phyloP scores from a whole-genome alignment of 441 rosid genomes.

The Populus hybrid region DNA sequence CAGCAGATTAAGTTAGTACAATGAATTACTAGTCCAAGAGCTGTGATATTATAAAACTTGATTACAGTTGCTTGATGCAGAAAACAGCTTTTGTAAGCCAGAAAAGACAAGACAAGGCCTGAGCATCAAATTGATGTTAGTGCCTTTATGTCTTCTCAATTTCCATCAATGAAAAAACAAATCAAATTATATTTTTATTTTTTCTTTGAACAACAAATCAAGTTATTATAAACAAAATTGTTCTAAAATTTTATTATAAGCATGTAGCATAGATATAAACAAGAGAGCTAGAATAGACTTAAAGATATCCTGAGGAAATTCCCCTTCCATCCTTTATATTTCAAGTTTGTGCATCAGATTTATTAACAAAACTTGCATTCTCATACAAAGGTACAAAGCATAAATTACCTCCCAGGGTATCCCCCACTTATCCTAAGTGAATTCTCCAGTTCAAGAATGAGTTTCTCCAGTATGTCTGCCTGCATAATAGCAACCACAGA shows the following conservation, averaged over 20 bases:
- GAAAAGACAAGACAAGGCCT: background rate
- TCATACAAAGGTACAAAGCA: constrained; percentile 14
- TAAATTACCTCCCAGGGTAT: constrained; percentile 77
- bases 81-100: background rate
- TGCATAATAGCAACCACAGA: constrained; percentile 29
- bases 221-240: background rate
- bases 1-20: background rate
- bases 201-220: background rate
- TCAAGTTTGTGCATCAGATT: background rate
- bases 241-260: background rate
- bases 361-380: background rate
- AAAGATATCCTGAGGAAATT: background rate
- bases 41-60: background rate
- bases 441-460: constrained; percentile 85
- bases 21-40: background rate
- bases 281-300: background rate
- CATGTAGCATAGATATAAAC: background rate
- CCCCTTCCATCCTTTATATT: background rate
- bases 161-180: background rate
- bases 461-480: constrained; percentile 89
- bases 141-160: background rate
- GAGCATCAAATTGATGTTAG: background rate
- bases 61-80: background rate
- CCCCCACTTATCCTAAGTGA: constrained; percentile 57
- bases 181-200: background rate